Base-by-base conservation (phyloP, 1,284 basidiomycete species). In the Laetiporus sulphureus region DNA sequence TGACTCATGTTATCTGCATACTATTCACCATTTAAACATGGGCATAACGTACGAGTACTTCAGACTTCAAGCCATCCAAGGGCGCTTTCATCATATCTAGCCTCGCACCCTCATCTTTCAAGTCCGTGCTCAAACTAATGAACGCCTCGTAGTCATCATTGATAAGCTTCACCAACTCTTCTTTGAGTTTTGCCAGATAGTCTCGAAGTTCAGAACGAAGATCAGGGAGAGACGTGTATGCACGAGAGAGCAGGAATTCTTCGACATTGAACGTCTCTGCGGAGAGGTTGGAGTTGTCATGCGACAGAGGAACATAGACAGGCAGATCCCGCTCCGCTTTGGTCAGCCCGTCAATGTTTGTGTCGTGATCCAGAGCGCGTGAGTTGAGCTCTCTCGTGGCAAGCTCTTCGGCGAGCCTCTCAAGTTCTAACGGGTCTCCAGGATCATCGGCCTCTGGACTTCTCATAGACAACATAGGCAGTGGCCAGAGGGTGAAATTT, bases 61-160 rank as follows among this genome's bases (percentile, higher is more conserved):
- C 77, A 20, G 59, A 58, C 48, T 77, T 78, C n/a, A 95, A 61
- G 15, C 67, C 68, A 8, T 57, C 64, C 36, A 95, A 58, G 2
- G 91, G 91, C 25, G 61, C 60, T 54, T 80, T 77, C 41, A 95
- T 61, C 40, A 73, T 68, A 48, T 77, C 72, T 53, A 94, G 60
- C 47, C 88, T 71, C 35, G 71, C 69, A 2, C 88, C 89, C 62
- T 96, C 92, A 23, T 86, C 90, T 46, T 81, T 73, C 49, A 96
- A 61, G 52, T 93, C 90, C 2, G 88, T 93, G 50, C 93, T 94
- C 19, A 99, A 72, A 52, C 88, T 91, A 51, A 99, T 96, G 62
- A 98, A 98, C 33, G 93, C 93, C 61, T 93, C 92, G 62, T 98
- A 98, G 65, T 98, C 94, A 56, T 93, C 86, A 61, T 99, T 97